Conservation (phyloP, 2,329 filamentous ascomycete genomes). For the Orbilia ellipsospora region DNA sequence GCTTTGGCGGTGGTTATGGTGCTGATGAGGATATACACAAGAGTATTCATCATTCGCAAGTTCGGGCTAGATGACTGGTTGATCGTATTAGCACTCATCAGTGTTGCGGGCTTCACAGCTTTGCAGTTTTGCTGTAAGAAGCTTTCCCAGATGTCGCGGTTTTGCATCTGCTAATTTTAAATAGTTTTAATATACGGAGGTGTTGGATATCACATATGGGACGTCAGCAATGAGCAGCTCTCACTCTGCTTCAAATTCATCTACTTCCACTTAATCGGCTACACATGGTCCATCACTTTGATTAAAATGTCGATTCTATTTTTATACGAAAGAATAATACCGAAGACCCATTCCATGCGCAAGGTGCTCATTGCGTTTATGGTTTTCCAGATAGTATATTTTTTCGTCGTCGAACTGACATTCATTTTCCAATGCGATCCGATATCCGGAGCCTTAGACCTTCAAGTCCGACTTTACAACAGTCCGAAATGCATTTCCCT, state of each 20-base stretch:
- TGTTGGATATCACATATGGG: conserved; percentile 53
- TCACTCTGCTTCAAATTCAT: conserved; percentile 50
- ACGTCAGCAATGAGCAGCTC: conserved; percentile 44
- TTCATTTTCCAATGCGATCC: conserved; percentile 54
- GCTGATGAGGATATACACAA: conserved; percentile 50
- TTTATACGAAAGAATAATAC: conserved; percentile 50
- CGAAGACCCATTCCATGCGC: conserved; percentile 48
- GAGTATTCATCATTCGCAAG: conserved; percentile 44
- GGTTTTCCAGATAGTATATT: conserved; percentile 50
- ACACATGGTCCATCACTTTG: conserved; percentile 49
- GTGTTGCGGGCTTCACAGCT: conserved; percentile 47
- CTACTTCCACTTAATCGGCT: conserved; percentile 53
- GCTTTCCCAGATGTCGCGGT: not conserved
- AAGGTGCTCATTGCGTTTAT: conserved; percentile 49
- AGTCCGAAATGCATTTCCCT: conserved; percentile 43
- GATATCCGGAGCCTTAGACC: conserved; percentile 26
- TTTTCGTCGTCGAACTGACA: conserved; percentile 37
- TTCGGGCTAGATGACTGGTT: conserved; percentile 52
- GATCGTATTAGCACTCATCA: conserved; percentile 46
- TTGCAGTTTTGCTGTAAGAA: conserved; percentile 52
- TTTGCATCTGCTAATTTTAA: too few species aligned
- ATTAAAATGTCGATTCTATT: conserved; percentile 55
- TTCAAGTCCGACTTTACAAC: conserved; percentile 24
- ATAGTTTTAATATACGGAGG: conserved; percentile 51
- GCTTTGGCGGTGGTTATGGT: conserved; percentile 49